Percentiles rank a stretch among this genome's conserved stretches.
Evolutionary conservation across 148 eudicot genomes (phyloP).

Genomic region (Camellia sinensis): DNA sequence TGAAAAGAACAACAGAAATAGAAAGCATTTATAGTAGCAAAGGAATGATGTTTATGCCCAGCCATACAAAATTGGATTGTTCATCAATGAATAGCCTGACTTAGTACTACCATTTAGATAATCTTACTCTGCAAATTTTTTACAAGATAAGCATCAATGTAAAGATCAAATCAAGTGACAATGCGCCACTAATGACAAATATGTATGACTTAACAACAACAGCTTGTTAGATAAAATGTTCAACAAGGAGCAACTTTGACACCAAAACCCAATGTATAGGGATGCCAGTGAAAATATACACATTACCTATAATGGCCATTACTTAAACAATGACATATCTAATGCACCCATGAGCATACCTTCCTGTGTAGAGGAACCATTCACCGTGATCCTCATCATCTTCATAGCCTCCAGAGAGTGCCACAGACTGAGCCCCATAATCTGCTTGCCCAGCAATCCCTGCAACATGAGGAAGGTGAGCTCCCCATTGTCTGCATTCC

Average conservation of each 20-base stretch:
- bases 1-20: neutral
- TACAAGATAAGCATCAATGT: neutral
- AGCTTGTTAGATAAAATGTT: neutral
- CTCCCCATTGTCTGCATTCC: slow-evolving; percentile 98
- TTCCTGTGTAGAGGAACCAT: slow-evolving; percentile 96
- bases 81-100: too few relatives aligned
- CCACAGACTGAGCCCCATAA: slow-evolving; percentile 93
- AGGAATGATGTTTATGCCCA: neutral
- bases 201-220: neutral
- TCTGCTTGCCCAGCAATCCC: slow-evolving; percentile 85
- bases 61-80: neutral
- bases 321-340: neutral
- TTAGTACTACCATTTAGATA: neutral
- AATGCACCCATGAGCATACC: slow-evolving; percentile 33
- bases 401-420: slow-evolving; percentile 88
- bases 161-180: too few relatives aligned
- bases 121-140: neutral
- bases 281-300: neutral
- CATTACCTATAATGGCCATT: neutral
- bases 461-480: slow-evolving; percentile 90
- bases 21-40: too few relatives aligned
- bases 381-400: slow-evolving; percentile 98
- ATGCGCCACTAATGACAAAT: neutral
- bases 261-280: too few relatives aligned
- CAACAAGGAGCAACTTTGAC: too few relatives aligned